Evolutionary conservation across 345 rosid genomes (phyloP), one percentile per base, ranked within the genome.

Genomic region (Aquilaria sinensis): DNA sequence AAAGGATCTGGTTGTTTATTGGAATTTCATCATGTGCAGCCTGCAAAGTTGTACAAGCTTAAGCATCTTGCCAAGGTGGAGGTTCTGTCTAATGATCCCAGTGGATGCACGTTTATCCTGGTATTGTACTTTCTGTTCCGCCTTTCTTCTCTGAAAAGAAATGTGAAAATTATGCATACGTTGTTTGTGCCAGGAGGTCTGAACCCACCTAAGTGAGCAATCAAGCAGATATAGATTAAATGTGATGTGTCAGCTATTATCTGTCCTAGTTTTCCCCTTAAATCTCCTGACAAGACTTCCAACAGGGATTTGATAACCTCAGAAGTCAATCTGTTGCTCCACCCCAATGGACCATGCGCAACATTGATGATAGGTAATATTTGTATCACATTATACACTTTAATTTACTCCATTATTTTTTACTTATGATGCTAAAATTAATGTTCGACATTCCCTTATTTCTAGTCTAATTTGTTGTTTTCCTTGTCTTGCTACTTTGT

Each of bases 261-360:
- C 30, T 56, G 47, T 30, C 32, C 12, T 48, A 13, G 9, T 12
- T 34, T 37, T 63, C 67, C 43, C 34, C 56, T 33, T 23, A 30
- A 4, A 31, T 29, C 47, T 73, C 64, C 74, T 82, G 71, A 85
- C 56, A 53, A 53, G 71, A 53, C 62, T 66, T 78, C 47, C 71
- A 77, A 14, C 67, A 94, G 99, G 99, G 99, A 33, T 94, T 94
- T 84, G 99, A 94, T 75, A 94, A 94, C 79, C 97, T 94, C 49
- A 85, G 96, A 81, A 91, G 84, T 81, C 96, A 94, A 79, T 87
- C 87, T 75, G 99, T 94, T 70, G 81, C 96, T 73, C 97, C 96
- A 37, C 90, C 97, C 34, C 99, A 94, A 61, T 94, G 99, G 99
- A 94, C 96, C 56, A 91, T 94, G 99, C 97, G 97, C 66, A 94